Conservation (phyloP, 2,329 filamentous ascomycete genomes). For the Penicillium sp. region DNA sequence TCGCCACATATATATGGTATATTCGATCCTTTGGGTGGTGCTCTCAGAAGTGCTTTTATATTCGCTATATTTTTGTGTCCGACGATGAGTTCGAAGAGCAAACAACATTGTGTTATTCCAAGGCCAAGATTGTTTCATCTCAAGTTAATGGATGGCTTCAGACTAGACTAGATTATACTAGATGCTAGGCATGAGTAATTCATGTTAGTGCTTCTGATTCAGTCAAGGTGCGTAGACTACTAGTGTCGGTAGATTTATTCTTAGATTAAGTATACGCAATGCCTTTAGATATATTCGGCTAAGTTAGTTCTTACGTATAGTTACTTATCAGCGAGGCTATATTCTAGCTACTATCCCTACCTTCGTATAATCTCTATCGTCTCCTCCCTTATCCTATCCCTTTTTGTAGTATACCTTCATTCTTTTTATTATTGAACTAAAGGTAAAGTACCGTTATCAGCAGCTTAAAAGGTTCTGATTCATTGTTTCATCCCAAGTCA, state of each 20-base stretch:
- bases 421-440: not conserved
- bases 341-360: not conserved
- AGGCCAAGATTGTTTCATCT: too few relatives aligned
- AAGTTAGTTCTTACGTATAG: not conserved
- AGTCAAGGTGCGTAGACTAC: not conserved
- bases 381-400: not conserved
- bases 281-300: not conserved
- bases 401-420: not conserved
- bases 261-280: not conserved
- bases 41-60: too few relatives aligned
- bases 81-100: too few relatives aligned
- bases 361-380: not conserved
- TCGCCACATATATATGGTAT: too few relatives aligned
- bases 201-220: not conserved
- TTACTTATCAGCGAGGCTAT: not conserved
- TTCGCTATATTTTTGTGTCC: too few relatives aligned
- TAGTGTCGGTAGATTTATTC: not conserved
- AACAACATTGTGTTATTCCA: too few relatives aligned
- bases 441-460: not conserved
- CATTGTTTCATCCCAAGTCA: not conserved
- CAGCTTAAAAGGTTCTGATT: not conserved
- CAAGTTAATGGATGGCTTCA: too few relatives aligned
- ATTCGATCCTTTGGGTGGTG: too few relatives aligned
- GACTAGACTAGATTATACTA: too few relatives aligned
- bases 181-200: too few relatives aligned